Evolutionary conservation across 208 protist genomes (phyloP), one percentile per base, ranked within the genome.

Genomic region (Trichomonas vaginalis): DNA sequence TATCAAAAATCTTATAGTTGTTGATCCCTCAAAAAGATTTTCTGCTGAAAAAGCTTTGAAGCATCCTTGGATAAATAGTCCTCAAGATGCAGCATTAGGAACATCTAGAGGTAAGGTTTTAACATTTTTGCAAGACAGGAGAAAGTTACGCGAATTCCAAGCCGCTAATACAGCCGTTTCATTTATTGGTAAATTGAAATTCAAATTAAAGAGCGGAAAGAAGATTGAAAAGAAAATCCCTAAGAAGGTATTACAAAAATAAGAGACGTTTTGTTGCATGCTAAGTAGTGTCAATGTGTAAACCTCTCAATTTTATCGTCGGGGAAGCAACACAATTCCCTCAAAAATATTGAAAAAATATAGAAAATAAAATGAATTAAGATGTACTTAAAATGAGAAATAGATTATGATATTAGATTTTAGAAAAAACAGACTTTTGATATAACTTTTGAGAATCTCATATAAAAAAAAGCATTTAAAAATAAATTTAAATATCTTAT

Each of bases 1-100:
- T 39, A 61, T 95, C 56, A 95, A 48, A 35, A 48, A 95, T 47
- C 45, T 17, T 32, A 48, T 95, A 56, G 42, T 48, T 39, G 42
- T 95, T 62, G 45, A 95, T 56, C 87, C 87, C 1, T 47, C 32
- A 56, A 39, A 95, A 56, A 95, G 87, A 95, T 95, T 95, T 9
- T 56, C 87, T 35, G 87, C 87, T 35, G 32, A 48, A 61, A n/a
- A 56, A 6, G 87, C 47, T 17, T 56, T 95, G 12, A 12, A 56
- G n/a, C 87, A 95, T 95, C 87, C 87, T 17, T 95, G 87, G 87
- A 61, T 95, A 35, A 39, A 23, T 56, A 6, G 10, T 45, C 10
- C 35, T 27, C 23, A 35, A 45, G 35, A 37, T 45, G 35, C n/a
- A 17, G n/a, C 14, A 86, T 39, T 35, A 45, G n/a, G 79, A 42